Conservation (phyloP, 129 eudicot species). For the Artemisia argyi region DNA sequence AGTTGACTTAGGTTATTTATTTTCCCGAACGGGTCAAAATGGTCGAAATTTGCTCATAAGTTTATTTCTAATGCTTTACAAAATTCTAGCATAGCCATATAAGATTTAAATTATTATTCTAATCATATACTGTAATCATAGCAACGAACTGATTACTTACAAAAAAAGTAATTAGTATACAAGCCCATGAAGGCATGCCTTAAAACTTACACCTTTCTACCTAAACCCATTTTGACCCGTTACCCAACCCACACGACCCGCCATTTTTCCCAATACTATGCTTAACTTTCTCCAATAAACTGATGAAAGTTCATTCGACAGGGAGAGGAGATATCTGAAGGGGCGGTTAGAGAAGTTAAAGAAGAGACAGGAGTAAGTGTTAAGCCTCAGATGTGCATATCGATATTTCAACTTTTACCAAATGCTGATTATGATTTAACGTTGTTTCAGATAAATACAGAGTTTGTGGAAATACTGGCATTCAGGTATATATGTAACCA, state of each 20-base stretch:
- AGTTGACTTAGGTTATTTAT: neutral
- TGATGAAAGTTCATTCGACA: constrained; percentile 31
- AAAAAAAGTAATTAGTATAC: too few species aligned
- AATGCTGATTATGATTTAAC: neutral
- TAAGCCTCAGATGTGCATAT: constrained; percentile 6
- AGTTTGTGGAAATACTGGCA: constrained; percentile 69
- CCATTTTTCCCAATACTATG: too few species aligned
- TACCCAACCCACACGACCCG: neutral
- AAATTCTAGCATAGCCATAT: too few species aligned
- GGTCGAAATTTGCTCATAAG: neutral
- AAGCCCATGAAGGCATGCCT: too few species aligned
- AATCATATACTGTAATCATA: too few species aligned
- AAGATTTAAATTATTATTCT: too few species aligned
- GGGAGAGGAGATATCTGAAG: constrained; percentile 76
- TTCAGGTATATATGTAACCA: constrained; percentile 52
- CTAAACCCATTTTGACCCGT: neutral
- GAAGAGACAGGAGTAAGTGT: constrained; percentile 91
- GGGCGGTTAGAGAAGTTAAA: constrained; percentile 78
- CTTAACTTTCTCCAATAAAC: constrained; percentile 1
- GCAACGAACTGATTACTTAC: too few species aligned
- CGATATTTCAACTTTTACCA: constrained; percentile 4
- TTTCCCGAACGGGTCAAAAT: constrained; percentile 1
- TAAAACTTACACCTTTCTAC: too few species aligned
- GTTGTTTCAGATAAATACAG: constrained; percentile 64
- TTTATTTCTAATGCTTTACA: neutral